Conservation (phyloP, 2,329 filamentous ascomycete genomes). For the Leptodontidium sp. region DNA sequence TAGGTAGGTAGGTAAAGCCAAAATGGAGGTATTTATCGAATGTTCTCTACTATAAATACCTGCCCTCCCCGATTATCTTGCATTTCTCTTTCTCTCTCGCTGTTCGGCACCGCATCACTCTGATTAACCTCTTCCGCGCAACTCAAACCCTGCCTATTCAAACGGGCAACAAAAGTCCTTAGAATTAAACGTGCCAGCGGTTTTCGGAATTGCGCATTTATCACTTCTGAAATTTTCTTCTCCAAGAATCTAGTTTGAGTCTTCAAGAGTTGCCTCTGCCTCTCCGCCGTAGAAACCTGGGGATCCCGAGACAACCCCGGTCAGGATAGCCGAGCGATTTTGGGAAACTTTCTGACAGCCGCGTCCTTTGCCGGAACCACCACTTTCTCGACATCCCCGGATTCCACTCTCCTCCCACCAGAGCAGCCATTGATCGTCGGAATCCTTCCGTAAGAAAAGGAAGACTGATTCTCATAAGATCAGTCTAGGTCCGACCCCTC, state of each 20-base stretch:
- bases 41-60: too few species aligned
- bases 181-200: too few species aligned
- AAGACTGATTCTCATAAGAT: neutral
- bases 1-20: too few species aligned
- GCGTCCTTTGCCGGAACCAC: slow-evolving; percentile 6
- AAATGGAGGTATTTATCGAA: too few species aligned
- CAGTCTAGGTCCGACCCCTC: neutral
- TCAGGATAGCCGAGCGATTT: slow-evolving; percentile 24
- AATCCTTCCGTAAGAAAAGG: neutral
- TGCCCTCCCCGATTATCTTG: too few species aligned
- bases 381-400: slow-evolving; percentile 15
- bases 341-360: slow-evolving; percentile 19
- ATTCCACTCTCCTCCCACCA: slow-evolving; percentile 15
- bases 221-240: too few species aligned
- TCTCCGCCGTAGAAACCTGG: neutral
- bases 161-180: too few species aligned
- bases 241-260: neutral
- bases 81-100: too few species aligned
- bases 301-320: slow-evolving; percentile 15
- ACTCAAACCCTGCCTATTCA: too few species aligned
- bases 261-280: neutral
- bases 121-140: too few species aligned
- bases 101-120: too few species aligned
- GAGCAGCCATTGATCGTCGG: slow-evolving; percentile 15
- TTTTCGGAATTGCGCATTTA: too few species aligned